phyloP scores from a whole-genome alignment of 257 asterid species.

The Schizonepeta tenuifolia region DNA sequence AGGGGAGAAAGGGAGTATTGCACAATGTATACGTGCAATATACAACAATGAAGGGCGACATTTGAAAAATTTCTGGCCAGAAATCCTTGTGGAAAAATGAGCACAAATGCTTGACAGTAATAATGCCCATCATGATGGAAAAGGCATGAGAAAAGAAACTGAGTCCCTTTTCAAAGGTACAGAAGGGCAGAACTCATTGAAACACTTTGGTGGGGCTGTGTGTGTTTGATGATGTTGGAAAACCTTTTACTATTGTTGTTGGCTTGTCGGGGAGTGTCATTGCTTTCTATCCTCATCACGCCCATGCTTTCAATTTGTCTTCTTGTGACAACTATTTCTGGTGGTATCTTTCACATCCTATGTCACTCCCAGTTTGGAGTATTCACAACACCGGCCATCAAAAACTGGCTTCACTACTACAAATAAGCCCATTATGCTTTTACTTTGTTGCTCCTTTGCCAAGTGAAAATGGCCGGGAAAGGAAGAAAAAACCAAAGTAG shows the following conservation, averaged over 20 bases:
- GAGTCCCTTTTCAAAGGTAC: conserved; percentile 32
- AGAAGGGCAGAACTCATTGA: conserved; percentile 34
- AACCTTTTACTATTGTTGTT: conserved; percentile 59
- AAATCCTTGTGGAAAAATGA: conserved; percentile 20
- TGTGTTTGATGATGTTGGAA: conserved; percentile 52
- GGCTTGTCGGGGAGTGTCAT: conserved; percentile 61
- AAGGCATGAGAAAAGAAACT: conserved; percentile 31
- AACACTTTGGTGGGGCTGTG: conserved; percentile 58
- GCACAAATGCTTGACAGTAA: conserved; percentile 20
- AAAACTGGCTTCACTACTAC: conserved; percentile 27
- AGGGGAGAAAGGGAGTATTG: background rate
- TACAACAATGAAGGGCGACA: background rate
- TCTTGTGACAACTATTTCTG: conserved; percentile 39
- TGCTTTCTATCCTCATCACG: conserved; percentile 67
- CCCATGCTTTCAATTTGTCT: conserved; percentile 50
- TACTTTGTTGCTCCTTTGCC: conserved; percentile 18
- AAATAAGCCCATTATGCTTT: conserved; percentile 16
- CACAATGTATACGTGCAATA: background rate
- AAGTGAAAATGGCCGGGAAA: conserved; percentile 7
- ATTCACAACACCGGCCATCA: conserved; percentile 26
- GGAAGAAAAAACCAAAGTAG: background rate
- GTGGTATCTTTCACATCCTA: conserved; percentile 26
- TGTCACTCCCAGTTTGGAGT: conserved; percentile 35
- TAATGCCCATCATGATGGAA: conserved; percentile 26
- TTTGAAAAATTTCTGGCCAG: background rate